phyloP scores from a whole-genome alignment of 2,329 filamentous ascomycete genomes.

The Bisporella sp. region DNA sequence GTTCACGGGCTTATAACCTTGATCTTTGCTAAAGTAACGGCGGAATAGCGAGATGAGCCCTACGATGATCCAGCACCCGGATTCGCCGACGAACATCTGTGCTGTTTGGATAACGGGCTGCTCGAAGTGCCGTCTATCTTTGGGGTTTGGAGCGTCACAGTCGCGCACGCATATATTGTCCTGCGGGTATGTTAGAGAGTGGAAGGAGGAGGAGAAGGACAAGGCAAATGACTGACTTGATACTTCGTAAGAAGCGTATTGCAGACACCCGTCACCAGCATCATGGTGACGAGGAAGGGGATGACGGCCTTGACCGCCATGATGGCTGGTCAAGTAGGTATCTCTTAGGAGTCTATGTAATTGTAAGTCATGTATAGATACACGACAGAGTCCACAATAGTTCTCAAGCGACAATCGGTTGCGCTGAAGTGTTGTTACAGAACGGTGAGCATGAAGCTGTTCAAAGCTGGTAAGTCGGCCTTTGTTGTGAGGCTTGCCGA shows the following conservation, averaged over 20 bases:
- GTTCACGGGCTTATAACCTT: slow-evolving; percentile 58
- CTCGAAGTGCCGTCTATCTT: slow-evolving; percentile 69
- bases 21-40: slow-evolving; percentile 41
- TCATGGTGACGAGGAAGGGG: slow-evolving; percentile 87
- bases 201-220: neutral
- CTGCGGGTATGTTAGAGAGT: slow-evolving; percentile 34
- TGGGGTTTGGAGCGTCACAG: slow-evolving; percentile 65
- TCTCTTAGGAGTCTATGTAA: neutral
- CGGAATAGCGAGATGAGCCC: slow-evolving; percentile 61
- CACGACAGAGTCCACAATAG: no score
- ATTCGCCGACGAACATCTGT: slow-evolving; percentile 97
- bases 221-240: slow-evolving; percentile 53
- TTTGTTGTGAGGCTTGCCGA: no score
- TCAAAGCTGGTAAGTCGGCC: no score
- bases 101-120: slow-evolving; percentile 94
- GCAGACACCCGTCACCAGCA: slow-evolving; percentile 92
- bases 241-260: slow-evolving; percentile 97
- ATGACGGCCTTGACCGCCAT: slow-evolving; percentile 71
- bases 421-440: no score
- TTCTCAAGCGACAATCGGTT: no score
- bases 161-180: slow-evolving; percentile 96
- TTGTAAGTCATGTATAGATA: neutral
- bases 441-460: no score
- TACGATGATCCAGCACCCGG: slow-evolving; percentile 92
- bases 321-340: slow-evolving; percentile 4